phyloP scores from a whole-genome alignment of 1,139 yeast genomes.

The Diutina sp. region DNA sequence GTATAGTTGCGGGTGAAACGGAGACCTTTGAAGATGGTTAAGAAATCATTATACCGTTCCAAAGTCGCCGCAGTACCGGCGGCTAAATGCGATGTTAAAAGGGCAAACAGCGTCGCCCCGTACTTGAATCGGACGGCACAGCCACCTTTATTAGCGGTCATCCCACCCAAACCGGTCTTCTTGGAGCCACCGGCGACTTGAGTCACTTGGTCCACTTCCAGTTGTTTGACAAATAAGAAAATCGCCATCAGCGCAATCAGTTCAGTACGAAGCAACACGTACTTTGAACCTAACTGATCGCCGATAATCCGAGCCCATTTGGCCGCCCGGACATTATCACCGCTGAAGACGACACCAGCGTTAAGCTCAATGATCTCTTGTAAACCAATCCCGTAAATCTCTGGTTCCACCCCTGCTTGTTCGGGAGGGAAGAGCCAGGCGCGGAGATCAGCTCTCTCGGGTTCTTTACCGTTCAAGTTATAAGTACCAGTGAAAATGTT shows the following conservation, averaged over 20 bases:
- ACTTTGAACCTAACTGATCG: constrained; percentile 41
- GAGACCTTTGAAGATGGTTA: constrained; percentile 61
- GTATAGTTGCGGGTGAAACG: constrained; percentile 60
- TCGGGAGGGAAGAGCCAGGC: constrained; percentile 75
- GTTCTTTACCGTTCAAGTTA: constrained; percentile 71
- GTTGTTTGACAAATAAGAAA: constrained; percentile 50
- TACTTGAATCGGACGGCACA: constrained; percentile 72
- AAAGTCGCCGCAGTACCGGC: constrained; percentile 73
- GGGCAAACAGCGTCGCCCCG: constrained; percentile 67
- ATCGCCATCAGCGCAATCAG: constrained; percentile 81
- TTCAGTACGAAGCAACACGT: constrained; percentile 66
- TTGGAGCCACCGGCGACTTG: constrained; percentile 52
- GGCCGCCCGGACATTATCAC: constrained; percentile 53
- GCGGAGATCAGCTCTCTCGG: constrained; percentile 40
- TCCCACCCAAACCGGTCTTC: constrained; percentile 86
- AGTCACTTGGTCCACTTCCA: constrained; percentile 18
- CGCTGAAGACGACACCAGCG: constrained; percentile 70
- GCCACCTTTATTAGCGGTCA: constrained; percentile 90
- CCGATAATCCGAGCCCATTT: constrained; percentile 68
- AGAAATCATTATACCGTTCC: constrained; percentile 81
- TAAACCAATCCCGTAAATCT: constrained; percentile 73
- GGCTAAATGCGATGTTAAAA: constrained; percentile 87
- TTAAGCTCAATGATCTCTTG: constrained; percentile 89
- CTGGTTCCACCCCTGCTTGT: constrained; percentile 35
- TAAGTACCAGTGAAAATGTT: constrained; percentile 73